A percentile compares a stretch with the other conserved stretches of the same genome.
Conservation (phyloP, 345 rosid genomes). For the Syzygium oleosum region DNA sequence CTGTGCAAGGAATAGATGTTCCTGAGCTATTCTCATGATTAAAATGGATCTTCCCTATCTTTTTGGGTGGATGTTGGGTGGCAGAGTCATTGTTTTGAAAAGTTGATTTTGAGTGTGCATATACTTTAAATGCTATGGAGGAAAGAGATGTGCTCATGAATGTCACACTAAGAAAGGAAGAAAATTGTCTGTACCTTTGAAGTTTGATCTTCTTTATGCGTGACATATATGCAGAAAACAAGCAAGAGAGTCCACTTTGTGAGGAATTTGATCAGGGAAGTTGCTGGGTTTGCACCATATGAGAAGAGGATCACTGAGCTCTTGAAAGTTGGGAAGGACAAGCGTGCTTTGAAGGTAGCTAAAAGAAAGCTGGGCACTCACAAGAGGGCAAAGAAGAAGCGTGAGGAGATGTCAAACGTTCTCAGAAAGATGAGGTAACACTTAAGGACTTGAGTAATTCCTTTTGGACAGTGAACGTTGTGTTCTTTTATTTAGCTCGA, state of each 20-base stretch:
- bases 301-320: constrained; percentile 92
- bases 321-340: constrained; percentile 83
- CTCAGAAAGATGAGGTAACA: constrained; percentile 72
- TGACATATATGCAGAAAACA: constrained; percentile 35
- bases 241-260: constrained; percentile 79
- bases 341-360: constrained; percentile 79
- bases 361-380: constrained; percentile 86
- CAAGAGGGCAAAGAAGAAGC: constrained; percentile 90
- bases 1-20: background rate
- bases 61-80: background rate
- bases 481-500: background rate
- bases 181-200: background rate
- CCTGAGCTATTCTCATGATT: background rate
- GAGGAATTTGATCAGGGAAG: constrained; percentile 67
- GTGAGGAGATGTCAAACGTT: constrained; percentile 79
- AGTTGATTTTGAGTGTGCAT: background rate
- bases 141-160: background rate
- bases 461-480: background rate
- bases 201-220: background rate
- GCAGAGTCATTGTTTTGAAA: background rate
- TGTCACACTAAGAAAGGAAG: background rate
- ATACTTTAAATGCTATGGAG: background rate
- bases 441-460: background rate
- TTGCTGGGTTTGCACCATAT: constrained; percentile 85
- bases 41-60: background rate